Conservation (phyloP, 805 yeast species). For the Suhomyces kilbournensis region DNA sequence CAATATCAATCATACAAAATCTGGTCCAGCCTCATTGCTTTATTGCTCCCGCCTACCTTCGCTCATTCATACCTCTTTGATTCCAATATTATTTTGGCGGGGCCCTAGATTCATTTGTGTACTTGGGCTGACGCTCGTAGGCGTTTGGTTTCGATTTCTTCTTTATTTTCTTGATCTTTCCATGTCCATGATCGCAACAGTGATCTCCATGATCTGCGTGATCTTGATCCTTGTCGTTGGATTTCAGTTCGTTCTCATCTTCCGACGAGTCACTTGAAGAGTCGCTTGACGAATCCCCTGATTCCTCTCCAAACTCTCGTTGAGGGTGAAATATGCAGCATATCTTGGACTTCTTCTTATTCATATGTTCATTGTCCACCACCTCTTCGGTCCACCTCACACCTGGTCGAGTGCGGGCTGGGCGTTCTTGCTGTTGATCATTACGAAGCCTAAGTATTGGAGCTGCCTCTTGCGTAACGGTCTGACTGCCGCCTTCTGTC, state of each 20-base stretch:
- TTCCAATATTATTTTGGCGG: neutral
- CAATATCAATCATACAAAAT: neutral
- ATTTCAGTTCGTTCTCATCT: slow-evolving; percentile 8
- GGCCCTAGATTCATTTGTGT: slow-evolving; percentile 23
- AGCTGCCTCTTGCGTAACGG: neutral
- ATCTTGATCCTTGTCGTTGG: slow-evolving; percentile 17
- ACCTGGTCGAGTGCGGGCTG: slow-evolving; percentile 18
- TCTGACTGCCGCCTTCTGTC: neutral
- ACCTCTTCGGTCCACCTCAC: slow-evolving; percentile 87
- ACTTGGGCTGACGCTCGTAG: slow-evolving; percentile 82
- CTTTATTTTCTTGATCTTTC: slow-evolving; percentile 19
- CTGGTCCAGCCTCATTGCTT: neutral
- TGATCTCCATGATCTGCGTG: slow-evolving; percentile 30
- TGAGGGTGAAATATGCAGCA: slow-evolving; percentile 87
- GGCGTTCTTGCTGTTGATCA: slow-evolving; percentile 1
- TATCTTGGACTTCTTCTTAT: slow-evolving; percentile 86
- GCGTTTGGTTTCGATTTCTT: slow-evolving; percentile 63
- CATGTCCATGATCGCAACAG: slow-evolving; percentile 25
- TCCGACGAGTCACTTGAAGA: slow-evolving; percentile 27
- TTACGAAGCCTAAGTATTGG: slow-evolving; percentile 9
- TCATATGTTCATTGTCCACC: slow-evolving; percentile 85
- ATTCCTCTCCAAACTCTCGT: slow-evolving; percentile 50
- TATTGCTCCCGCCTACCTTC: neutral
- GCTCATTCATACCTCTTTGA: neutral
- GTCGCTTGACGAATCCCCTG: slow-evolving; percentile 20